These are phyloP conservation scores for Plasmodium berghei DNA, from an alignment of 169 alveolate species.

Conservation along the genomic window DNA sequence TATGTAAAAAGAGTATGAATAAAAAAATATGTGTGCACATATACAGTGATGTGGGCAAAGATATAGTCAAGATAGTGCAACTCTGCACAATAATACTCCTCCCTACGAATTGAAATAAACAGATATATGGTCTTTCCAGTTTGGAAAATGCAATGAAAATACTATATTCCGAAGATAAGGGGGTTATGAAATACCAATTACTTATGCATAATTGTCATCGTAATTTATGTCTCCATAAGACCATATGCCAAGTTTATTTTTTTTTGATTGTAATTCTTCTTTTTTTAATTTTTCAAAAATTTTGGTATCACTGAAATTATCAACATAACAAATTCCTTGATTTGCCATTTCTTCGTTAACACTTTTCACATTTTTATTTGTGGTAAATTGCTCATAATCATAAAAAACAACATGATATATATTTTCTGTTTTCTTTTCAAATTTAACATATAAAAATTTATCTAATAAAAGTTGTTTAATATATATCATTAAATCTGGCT, in stretches of 20 bases:
- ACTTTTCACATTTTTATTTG: constrained; percentile 72
- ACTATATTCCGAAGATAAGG: too few relatives aligned
- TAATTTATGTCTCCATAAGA: constrained; percentile 74
- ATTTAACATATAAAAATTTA: constrained; percentile 65
- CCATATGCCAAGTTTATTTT: constrained; percentile 52
- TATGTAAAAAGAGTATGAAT: too few relatives aligned
- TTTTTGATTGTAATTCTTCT: constrained; percentile 55
- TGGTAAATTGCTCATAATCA: constrained; percentile 67
- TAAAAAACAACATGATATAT: constrained; percentile 52
- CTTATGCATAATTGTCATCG: constrained; percentile 24
- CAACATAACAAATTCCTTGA: constrained; percentile 63
- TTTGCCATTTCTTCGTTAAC: constrained; percentile 59
- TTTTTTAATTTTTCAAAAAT: constrained; percentile 69
- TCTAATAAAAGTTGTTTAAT: constrained; percentile 50
- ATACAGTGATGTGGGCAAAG: too few relatives aligned
- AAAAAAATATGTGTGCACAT: too few relatives aligned
- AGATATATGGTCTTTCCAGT: too few relatives aligned
- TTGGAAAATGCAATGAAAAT: too few relatives aligned
- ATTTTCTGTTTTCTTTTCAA: constrained; percentile 49
- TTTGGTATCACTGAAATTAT: constrained; percentile 57
- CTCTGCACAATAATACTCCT: too few relatives aligned
- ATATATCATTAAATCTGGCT: constrained; percentile 39
- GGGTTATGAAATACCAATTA: too few relatives aligned
- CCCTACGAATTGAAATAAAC: too few relatives aligned
- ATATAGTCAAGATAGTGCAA: too few relatives aligned